phyloP scores from a whole-genome alignment of 2,329 filamentous ascomycete species.

The Neoascochyta sp. region DNA sequence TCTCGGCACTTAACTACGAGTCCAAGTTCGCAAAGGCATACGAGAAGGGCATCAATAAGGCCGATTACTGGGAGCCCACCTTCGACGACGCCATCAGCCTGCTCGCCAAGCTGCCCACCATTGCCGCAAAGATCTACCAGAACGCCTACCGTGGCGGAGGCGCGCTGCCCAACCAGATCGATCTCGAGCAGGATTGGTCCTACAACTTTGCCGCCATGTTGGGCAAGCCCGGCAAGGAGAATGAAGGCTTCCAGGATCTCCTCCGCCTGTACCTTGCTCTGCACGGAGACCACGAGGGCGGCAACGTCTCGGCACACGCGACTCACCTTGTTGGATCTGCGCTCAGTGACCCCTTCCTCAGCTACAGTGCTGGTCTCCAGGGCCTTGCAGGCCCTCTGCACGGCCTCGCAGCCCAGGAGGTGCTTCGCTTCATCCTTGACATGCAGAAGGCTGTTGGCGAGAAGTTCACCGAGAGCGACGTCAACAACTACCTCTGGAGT shows the following conservation, averaged over 20 bases:
- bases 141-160: conserved; percentile 75
- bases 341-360: conserved; percentile 90
- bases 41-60: conserved; percentile 85
- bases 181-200: conserved; percentile 88
- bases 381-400: conserved; percentile 92
- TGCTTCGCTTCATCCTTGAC: conserved; percentile 91
- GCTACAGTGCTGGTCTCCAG: conserved; percentile 91
- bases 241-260: conserved; percentile 93
- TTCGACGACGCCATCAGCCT: conserved; percentile 94
- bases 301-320: conserved; percentile 92
- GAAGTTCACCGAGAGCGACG: conserved; percentile 73
- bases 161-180: conserved; percentile 70
- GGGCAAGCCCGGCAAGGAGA: conserved; percentile 80
- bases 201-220: conserved; percentile 98
- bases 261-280: conserved; percentile 91
- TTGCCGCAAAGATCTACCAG: conserved; percentile 97
- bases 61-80: conserved; percentile 97
- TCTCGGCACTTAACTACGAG: conserved; percentile 92
- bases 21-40: conserved; percentile 93
- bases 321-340: conserved; percentile 95
- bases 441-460: conserved; percentile 87
- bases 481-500: conserved; percentile 86
- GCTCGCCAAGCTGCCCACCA: conserved; percentile 91
- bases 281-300: conserved; percentile 96
- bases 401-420: conserved; percentile 92